Conservation (phyloP, 441 rosid genomes). For the Pelargonium cotyledonis region DNA sequence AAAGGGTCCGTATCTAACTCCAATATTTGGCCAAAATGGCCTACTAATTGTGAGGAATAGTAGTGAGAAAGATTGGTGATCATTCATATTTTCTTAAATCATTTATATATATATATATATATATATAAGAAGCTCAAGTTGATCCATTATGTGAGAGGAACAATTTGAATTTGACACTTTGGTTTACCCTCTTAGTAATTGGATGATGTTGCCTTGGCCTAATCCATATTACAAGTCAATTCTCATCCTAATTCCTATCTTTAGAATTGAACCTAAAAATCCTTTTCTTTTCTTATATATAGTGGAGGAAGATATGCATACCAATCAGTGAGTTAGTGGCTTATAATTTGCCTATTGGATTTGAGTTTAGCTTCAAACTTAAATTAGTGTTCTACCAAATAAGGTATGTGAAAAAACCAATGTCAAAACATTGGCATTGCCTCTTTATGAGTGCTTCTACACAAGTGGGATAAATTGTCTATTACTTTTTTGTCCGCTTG, state of each 20-base stretch:
- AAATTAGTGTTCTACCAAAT: background rate
- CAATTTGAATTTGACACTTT: background rate
- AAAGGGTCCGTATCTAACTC: background rate
- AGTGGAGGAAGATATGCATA: slow-evolving; percentile 2
- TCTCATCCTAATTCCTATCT: slow-evolving; percentile 1
- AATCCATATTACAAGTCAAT: background rate
- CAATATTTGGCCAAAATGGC: background rate
- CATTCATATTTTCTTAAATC: background rate
- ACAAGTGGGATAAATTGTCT: too few relatives aligned
- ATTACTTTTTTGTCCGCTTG: too few relatives aligned
- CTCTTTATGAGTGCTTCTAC: too few relatives aligned
- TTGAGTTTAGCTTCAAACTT: background rate
- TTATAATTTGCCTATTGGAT: background rate
- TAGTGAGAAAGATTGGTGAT: too few relatives aligned
- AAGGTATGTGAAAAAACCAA: too few relatives aligned
- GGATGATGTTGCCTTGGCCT: background rate
- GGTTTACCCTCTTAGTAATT: background rate
- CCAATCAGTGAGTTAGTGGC: background rate
- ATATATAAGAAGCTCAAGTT: background rate
- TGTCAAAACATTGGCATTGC: too few relatives aligned
- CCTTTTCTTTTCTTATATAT: background rate
- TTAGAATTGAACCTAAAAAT: background rate
- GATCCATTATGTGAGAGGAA: background rate
- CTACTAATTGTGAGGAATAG: background rate
- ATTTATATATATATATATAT: background rate